These are phyloP conservation scores for Beauveria asiatica DNA, from an alignment of 2,329 filamentous ascomycete species.

Conservation along the genomic window DNA sequence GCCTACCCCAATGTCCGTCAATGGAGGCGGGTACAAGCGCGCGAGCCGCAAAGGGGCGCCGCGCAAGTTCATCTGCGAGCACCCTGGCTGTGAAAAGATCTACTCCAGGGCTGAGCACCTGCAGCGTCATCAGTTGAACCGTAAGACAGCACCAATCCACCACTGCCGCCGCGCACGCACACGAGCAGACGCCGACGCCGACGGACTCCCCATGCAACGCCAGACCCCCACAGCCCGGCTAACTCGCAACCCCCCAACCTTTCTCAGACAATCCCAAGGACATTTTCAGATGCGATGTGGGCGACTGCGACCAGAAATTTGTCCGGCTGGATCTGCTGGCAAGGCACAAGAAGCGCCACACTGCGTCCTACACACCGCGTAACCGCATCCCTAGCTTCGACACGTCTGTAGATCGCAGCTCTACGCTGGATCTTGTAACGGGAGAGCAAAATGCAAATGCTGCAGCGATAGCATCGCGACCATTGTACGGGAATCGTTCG, in stretches of 20 bases:
- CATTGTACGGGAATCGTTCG: constrained; percentile 15
- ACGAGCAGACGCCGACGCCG: not conserved
- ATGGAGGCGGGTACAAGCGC: constrained; percentile 34
- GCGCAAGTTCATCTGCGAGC: constrained; percentile 53
- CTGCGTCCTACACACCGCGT: constrained; percentile 41
- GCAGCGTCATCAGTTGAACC: constrained; percentile 74
- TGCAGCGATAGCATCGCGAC: not conserved
- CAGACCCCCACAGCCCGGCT: constrained; percentile 13
- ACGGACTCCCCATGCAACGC: constrained; percentile 3
- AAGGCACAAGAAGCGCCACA: constrained; percentile 58
- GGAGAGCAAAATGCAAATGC: not conserved
- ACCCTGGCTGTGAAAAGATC: constrained; percentile 66
- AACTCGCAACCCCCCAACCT: constrained; percentile 3
- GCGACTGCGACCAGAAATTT: constrained; percentile 66
- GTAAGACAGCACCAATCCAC: constrained; percentile 38
- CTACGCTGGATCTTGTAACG: not conserved
- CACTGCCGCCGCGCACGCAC: constrained; percentile 11
- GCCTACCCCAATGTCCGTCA: not conserved
- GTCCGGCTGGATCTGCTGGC: constrained; percentile 70
- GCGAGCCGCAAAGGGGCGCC: constrained; percentile 43
- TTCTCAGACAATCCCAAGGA: constrained; percentile 65
- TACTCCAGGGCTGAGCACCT: constrained; percentile 77
- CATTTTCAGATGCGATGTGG: constrained; percentile 68
- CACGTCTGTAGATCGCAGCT: constrained; percentile 20
- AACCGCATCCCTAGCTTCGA: constrained; percentile 43